Evolutionary conservation across 1,139 yeast genomes (phyloP), one percentile per base, ranked within the genome.

Genomic region (Schwanniomyces etchellsii): DNA sequence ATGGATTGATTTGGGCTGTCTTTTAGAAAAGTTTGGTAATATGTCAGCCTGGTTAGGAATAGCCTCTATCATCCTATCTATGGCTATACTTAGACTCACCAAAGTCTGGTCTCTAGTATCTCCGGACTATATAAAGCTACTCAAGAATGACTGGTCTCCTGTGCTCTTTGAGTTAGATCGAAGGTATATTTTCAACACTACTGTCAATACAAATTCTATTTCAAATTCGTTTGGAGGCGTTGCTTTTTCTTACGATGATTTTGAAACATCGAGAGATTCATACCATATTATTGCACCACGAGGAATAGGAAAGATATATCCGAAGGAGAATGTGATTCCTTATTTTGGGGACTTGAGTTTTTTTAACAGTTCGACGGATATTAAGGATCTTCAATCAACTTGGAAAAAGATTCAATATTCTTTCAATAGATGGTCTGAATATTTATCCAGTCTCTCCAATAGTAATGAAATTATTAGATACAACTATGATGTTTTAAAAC

Each of bases 1-100:
- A 51, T 91, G 97, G 98, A 83, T 89, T 30, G 79, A 80, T 39
- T 64, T 89, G 28, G 97, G 96, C 4, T 77, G 84, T 40, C 60
- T 70, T 21, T 71, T 89, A 38, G 94, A 86, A 48, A 76, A 75
- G 39, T 63, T 75, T 16, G 98, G 98, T 30, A 95, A 91, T 50
- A 85, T 88, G 91, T 89, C 89, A 1, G 81, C 94, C 18, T 91
- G 97, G 97, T 60, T 86, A 22, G 96, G 96, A 2, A 80, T 89
- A 42, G 88, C 95, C 1, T 79, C 93, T 1, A 71, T 83, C 2
- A 69, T 89, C 3, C 80, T 95, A 45, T 84, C 95, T 0, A 78
- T 82, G 34, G 94, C 96, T 0, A 70, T 89, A 3, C 60, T 89
- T 35, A 70, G 98, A 40, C 61, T 91, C 30, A 63, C 74, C 16